Percentiles rank a stretch among this genome's conserved stretches.
Evolutionary conservation across 2,329 filamentous ascomycete species (phyloP).

Genomic region (Colletotrichum sp.): DNA sequence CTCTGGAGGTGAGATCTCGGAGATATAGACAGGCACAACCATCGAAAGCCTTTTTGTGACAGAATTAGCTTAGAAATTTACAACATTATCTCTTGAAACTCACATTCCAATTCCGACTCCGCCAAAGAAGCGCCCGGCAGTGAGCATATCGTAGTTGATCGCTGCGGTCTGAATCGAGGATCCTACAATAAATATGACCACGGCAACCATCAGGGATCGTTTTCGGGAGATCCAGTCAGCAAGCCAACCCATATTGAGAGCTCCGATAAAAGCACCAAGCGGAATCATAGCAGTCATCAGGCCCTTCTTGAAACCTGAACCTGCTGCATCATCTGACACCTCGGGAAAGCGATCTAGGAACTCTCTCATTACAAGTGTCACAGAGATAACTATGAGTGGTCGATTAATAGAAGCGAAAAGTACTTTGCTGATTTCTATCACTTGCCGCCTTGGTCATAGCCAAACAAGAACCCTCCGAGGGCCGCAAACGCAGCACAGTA

Average conservation of each 20-base stretch:
- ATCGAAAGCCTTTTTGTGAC: neutral
- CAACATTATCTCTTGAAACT: neutral
- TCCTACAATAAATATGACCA: constrained; percentile 44
- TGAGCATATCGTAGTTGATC: constrained; percentile 27
- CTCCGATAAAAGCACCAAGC: constrained; percentile 42
- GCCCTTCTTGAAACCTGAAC: neutral
- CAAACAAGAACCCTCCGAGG: neutral
- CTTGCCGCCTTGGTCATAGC: neutral
- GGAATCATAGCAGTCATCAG: constrained; percentile 48
- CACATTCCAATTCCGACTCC: neutral
- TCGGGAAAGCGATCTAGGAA: constrained; percentile 43
- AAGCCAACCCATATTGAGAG: constrained; percentile 35
- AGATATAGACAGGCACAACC: neutral
- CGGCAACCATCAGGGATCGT: constrained; percentile 41
- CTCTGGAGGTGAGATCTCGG: neutral
- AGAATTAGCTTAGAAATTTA: neutral
- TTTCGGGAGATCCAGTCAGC: constrained; percentile 48
- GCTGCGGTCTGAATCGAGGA: constrained; percentile 40
- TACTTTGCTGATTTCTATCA: neutral
- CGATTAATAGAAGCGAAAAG: neutral
- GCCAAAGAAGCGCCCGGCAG: constrained; percentile 2
- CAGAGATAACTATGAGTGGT: constrained; percentile 30
- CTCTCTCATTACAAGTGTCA: constrained; percentile 49
- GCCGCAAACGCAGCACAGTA: neutral
- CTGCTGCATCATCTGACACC: constrained; percentile 11